Conservation (phyloP, 2,329 filamentous ascomycete genomes). For the Fusarium staphyleae region DNA sequence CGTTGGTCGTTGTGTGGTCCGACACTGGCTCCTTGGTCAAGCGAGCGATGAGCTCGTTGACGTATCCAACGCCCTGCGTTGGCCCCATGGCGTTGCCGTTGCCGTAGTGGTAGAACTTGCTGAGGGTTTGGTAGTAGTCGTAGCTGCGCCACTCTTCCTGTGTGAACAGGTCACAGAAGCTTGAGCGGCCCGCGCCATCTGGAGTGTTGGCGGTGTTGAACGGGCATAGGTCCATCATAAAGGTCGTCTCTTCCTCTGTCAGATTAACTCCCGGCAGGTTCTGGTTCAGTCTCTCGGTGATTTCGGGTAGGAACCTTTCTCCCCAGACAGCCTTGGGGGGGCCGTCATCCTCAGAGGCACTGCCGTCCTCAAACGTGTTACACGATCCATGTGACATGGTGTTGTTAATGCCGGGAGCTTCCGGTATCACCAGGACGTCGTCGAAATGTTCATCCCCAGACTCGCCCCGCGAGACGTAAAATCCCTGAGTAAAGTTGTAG, state of each 20-base stretch:
- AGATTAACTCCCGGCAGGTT: constrained; percentile 74
- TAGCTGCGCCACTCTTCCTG: constrained; percentile 77
- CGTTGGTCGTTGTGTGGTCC: constrained; percentile 79
- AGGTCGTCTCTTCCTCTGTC: constrained; percentile 66
- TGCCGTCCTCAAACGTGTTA: constrained; percentile 70
- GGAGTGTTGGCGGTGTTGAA: constrained; percentile 77
- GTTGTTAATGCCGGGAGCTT: constrained; percentile 75
- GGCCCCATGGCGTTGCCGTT: constrained; percentile 79
- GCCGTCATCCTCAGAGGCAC: constrained; percentile 55
- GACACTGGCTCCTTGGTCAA: constrained; percentile 72
- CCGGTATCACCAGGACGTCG: constrained; percentile 72
- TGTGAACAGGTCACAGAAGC: constrained; percentile 80
- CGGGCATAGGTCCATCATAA: constrained; percentile 88
- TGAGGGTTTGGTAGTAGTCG: constrained; percentile 80
- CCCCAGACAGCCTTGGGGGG: constrained; percentile 65
- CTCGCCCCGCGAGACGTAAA: constrained; percentile 58
- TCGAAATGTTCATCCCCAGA: constrained; percentile 55
- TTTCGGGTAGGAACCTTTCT: constrained; percentile 68
- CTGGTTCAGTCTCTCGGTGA: constrained; percentile 72
- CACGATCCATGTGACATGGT: constrained; percentile 80
- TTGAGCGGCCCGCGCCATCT: constrained; percentile 60
- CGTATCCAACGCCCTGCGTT: constrained; percentile 86
- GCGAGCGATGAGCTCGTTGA: constrained; percentile 85
- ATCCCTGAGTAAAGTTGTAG: constrained; percentile 77
- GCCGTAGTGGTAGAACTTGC: constrained; percentile 85